phyloP scores from a whole-genome alignment of 805 yeast genomes.

The Kurtzmaniella cleridarum region DNA sequence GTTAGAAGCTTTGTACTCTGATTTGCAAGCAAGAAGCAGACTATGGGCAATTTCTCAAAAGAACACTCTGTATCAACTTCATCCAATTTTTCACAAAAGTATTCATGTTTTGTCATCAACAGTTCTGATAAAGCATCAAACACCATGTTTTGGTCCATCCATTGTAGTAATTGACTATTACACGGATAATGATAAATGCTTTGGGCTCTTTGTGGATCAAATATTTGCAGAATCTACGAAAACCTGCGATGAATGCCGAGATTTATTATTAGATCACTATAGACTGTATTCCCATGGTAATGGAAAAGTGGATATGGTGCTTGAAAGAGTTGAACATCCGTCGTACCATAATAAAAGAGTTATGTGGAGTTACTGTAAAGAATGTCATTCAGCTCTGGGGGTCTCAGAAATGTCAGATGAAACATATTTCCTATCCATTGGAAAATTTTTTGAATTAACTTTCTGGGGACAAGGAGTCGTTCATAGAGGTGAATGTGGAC shows the following conservation, averaged over 20 bases:
- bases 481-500: slow-evolving; percentile 48
- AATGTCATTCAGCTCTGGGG: slow-evolving; percentile 72
- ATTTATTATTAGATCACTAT: slow-evolving; percentile 64
- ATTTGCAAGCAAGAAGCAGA: slow-evolving; percentile 45
- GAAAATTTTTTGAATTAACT: slow-evolving; percentile 81
- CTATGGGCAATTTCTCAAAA: slow-evolving; percentile 36
- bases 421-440: slow-evolving; percentile 88
- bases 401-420: slow-evolving; percentile 76
- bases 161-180: slow-evolving; percentile 80
- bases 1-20: slow-evolving; percentile 45
- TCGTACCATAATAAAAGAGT: slow-evolving; percentile 48
- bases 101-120: slow-evolving; percentile 75
- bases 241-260: slow-evolving; percentile 78
- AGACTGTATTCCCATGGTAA: slow-evolving; percentile 84
- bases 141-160: slow-evolving; percentile 92
- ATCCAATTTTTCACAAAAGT: slow-evolving; percentile 61
- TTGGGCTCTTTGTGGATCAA: slow-evolving; percentile 86
- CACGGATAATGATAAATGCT: slow-evolving; percentile 82
- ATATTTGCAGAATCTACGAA: slow-evolving; percentile 61
- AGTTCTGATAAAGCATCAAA: slow-evolving; percentile 76
- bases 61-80: slow-evolving; percentile 32
- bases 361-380: slow-evolving; percentile 89
- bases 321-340: slow-evolving; percentile 43
- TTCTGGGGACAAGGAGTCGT: slow-evolving; percentile 55
- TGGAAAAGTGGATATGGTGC: slow-evolving; percentile 72